A percentile compares a stretch with the other conserved stretches of the same genome.
Conservation (phyloP, 257 asterid genomes). For the Jaltomata sinuosa region DNA sequence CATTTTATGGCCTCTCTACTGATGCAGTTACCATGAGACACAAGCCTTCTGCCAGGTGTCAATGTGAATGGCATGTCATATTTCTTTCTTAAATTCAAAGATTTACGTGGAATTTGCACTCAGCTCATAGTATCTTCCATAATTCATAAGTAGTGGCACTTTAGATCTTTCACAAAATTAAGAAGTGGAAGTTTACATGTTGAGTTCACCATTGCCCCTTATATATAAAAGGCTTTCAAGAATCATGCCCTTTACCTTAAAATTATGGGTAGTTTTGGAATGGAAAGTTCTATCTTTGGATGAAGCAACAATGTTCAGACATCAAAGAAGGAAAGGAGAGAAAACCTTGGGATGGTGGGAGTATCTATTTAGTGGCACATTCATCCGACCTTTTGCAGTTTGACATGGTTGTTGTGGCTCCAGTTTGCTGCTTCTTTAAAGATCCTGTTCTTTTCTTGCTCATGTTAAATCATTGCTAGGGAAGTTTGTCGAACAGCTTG, state of each 20-base stretch:
- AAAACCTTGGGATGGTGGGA: not conserved
- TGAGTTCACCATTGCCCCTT: not conserved
- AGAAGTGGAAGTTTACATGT: not conserved
- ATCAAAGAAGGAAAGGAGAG: not conserved
- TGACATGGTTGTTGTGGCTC: not conserved
- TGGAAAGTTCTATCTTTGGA: not conserved
- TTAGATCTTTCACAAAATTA: not conserved
- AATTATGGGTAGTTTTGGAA: not conserved
- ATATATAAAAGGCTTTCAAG: not conserved
- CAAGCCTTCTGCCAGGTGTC: not conserved
- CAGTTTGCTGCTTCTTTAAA: not conserved
- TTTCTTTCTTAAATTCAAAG: not conserved
- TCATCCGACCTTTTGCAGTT: not conserved
- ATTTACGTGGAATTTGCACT: not conserved
- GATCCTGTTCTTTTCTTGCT: not conserved
- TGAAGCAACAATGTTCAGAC: not conserved
- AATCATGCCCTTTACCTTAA: not conserved
- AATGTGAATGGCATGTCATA: not conserved
- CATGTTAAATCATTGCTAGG: not conserved
- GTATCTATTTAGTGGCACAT: not conserved
- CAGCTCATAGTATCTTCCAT: not conserved
- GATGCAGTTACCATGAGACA: not conserved
- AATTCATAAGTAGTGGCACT: not conserved
- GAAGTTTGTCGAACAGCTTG: not conserved
- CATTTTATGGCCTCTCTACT: not conserved